Evolutionary conservation across 164 flowering plant genomes (phyloP).

Genomic region (Magnolia sinica): DNA sequence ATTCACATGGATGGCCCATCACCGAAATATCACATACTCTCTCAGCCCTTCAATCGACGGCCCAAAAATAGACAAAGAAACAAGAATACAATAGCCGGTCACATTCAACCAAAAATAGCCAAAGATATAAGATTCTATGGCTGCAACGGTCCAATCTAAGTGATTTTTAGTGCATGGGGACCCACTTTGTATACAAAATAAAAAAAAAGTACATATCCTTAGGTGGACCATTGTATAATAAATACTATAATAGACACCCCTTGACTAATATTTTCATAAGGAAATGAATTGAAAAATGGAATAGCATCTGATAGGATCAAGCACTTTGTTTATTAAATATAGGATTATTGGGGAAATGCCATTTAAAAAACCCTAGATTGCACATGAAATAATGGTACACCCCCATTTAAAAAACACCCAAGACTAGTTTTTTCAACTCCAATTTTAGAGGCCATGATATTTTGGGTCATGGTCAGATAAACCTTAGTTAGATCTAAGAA

Average conservation of each 20-base stretch:
- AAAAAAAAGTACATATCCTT: no score
- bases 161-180: no score
- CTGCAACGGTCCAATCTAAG: no score
- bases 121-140: no score
- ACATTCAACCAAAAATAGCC: no score
- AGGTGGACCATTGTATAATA: not conserved
- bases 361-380: conserved; percentile 7
- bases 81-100: no score
- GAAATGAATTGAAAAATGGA: not conserved
- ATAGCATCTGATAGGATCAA: not conserved
- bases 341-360: conserved; percentile 12
- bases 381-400: conserved; percentile 16
- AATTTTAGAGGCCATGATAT: not conserved
- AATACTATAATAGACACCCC: no score
- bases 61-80: no score
- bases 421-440: conserved; percentile 9
- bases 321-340: not conserved
- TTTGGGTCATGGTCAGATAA: not conserved
- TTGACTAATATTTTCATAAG: not conserved
- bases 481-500: not conserved
- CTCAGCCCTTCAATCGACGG: no score
- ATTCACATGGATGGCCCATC: no score
- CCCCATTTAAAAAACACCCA: conserved; percentile 8
- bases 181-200: not conserved
- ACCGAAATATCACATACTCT: no score